phyloP scores from a whole-genome alignment of 179 eudicot species.

The Pouteria campechiana region DNA sequence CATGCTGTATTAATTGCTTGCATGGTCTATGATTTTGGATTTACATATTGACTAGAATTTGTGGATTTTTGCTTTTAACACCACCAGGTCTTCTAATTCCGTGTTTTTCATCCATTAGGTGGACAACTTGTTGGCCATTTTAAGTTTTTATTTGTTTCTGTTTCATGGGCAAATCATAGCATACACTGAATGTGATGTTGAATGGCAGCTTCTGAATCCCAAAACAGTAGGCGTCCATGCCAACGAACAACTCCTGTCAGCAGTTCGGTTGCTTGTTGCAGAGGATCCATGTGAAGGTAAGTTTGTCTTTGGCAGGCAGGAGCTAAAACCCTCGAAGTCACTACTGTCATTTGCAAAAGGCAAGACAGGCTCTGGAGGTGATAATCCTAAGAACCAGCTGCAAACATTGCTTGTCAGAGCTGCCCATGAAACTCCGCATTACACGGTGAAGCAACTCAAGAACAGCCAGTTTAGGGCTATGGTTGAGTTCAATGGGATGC shows the following conservation, averaged over 20 bases:
- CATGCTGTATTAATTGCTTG: too few relatives aligned
- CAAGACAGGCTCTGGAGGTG: slow-evolving; percentile 68
- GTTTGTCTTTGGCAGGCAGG: slow-evolving; percentile 41
- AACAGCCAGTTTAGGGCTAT: slow-evolving; percentile 46
- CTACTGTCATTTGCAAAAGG: slow-evolving; percentile 21
- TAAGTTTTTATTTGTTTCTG: too few relatives aligned
- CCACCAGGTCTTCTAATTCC: too few relatives aligned
- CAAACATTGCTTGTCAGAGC: slow-evolving; percentile 55
- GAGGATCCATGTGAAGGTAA: slow-evolving; percentile 45
- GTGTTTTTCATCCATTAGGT: too few relatives aligned
- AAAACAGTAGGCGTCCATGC: slow-evolving; percentile 24
- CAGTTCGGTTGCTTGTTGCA: slow-evolving; percentile 40
- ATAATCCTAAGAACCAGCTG: slow-evolving; percentile 59
- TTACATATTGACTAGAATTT: too few relatives aligned
- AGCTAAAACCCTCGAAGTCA: slow-evolving; percentile 20
- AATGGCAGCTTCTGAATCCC: slow-evolving; percentile 64
- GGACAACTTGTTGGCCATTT: too few relatives aligned
- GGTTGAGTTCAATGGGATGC: slow-evolving; percentile 52
- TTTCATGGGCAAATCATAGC: too few relatives aligned
- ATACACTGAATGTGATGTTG: too few relatives aligned
- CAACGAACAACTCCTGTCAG: slow-evolving; percentile 39
- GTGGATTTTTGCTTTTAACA: too few relatives aligned
- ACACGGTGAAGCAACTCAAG: slow-evolving; percentile 34
- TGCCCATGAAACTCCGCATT: slow-evolving; percentile 37
- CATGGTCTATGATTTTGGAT: too few relatives aligned